Evolutionary conservation across 139 green algal genomes (phyloP), one percentile per base, ranked within the genome.

Genomic region (Asterochloris sp.): DNA sequence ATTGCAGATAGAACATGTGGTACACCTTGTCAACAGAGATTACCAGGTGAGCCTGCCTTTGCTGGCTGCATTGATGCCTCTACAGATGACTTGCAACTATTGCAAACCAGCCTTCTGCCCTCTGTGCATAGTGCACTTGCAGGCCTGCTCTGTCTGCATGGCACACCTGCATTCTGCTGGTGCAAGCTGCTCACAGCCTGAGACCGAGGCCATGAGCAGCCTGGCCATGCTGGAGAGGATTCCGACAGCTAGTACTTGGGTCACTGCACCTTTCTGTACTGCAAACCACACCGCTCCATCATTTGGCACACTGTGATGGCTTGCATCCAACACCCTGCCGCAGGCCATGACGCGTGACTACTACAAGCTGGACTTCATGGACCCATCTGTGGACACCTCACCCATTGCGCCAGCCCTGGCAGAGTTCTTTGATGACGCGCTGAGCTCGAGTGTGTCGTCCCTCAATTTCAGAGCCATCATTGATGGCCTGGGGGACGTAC

Each of bases 391-490:
- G 21, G 96, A 99, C 91, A 98, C 94, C n/a, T 85, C 88, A 4
- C 96, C 97, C 78, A 98, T 99, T 80, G 97, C 96, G 11, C 97
- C 97, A 16, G 93, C 95, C 14, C 88, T 99, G 17, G 93, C 92
- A 29, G 90, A 69, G 1, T 99, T 99, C 85, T 99, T 99, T 83
- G 97, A 99, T 85, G 89, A 98, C 69, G 95, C 98, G 28, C 85
- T 99, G 77, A 86, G 84, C 60, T 73, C 84, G 17, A 88, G 63
- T 47, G 88, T 94, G n/a, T 81, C 76, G 13, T 73, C 96, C 84
- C 91, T 99, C 47, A 99, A 99, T 88, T 99, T 99, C 92, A 97
- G 94, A 80, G 86, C 93, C 76, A 97, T 98, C 62, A 94, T 98
- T 66, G 96, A 99, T 64, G 97, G 96, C 12, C 91, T 99, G 74